These are phyloP conservation scores for Trichoderma atrobrunneum DNA, from an alignment of 2,329 filamentous ascomycete genomes.

Conservation along the genomic window DNA sequence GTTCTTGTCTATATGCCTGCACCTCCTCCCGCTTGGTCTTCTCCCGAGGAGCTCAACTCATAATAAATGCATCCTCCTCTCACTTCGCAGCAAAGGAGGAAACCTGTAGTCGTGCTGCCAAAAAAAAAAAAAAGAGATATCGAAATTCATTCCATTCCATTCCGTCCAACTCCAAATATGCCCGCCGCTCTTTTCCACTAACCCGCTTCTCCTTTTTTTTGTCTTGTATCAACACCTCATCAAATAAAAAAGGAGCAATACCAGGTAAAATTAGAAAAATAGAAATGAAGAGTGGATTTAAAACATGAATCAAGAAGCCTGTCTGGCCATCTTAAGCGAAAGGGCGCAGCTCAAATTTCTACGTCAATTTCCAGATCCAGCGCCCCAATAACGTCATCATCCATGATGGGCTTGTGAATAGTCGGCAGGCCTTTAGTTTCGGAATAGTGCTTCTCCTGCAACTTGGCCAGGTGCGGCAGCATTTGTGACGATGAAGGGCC, in stretches of 20 bases:
- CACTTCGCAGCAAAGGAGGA: not conserved
- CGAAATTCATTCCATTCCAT: not conserved
- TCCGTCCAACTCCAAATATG: conserved; percentile 15
- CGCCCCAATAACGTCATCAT: conserved; percentile 87
- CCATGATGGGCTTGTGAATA: conserved; percentile 76
- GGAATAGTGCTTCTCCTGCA: conserved; percentile 50
- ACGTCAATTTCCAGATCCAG: conserved; percentile 91
- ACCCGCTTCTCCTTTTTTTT: not conserved
- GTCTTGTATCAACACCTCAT: not conserved
- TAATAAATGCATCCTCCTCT: not conserved
- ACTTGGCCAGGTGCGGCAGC: conserved; percentile 53
- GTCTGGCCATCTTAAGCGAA: not conserved
- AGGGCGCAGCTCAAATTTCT: conserved; percentile 58
- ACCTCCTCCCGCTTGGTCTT: not conserved
- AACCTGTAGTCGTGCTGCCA: not conserved
- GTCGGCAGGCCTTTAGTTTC: conserved; percentile 62
- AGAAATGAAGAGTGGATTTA: not conserved
- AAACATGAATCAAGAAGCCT: not conserved
- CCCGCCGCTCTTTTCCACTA: conserved; percentile 1
- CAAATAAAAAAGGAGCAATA: not conserved
- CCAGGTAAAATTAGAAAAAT: not conserved
- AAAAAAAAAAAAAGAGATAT: not conserved
- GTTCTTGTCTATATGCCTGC: not conserved
- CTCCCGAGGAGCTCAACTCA: not conserved
- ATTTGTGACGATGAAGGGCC: conserved; percentile 42